Base-by-base conservation (phyloP, 2,329 filamentous ascomycete genomes). In the Calycina herbarum region DNA sequence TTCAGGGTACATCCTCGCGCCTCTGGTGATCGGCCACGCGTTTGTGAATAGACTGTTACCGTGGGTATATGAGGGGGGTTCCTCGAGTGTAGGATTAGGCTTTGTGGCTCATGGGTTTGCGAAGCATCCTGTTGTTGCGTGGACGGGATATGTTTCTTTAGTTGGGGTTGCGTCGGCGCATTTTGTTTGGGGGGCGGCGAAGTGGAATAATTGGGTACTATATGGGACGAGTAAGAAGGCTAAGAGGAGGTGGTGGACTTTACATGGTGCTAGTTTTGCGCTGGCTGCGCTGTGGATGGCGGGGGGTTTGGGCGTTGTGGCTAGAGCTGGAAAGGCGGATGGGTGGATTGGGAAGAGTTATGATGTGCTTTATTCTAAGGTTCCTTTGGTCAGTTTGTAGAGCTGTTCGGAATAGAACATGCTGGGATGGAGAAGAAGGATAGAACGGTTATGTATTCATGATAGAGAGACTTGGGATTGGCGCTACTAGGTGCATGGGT, bases 31-130 rank as follows among this genome's bases (percentile, higher is more conserved):
- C 0, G 86, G 86, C 5, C 94, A 98, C 77, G 84, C 89, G 2
- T 85, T 88, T 68, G 82, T 93, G 65, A 96, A 96, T 76, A 86
- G 94, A 40, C 78, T 87, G 2, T 81, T 96, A 31, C 94, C 95
- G 1, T 78, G 94, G 40, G 81, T 86, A 33, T 85, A 93, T 57
- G 91, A 96, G 63, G 94, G 94, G 6, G 93, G 94, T 66, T 93
- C 89, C 73, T 91, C 92, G n/a, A 89, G 94, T 63, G 89, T 97
- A 51, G 91, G 92, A 0, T 81, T 98, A 13, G 89, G 87, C 13
- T 98, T 91, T 76, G 89, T 97, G 7, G 87, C 89, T 13, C 94
- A 98, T 78, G 92, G 92, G 2, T 95, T 97, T 74, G 88, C 90
- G 35, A 84, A 86, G 15, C 89, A 92, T 73, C 88, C 89, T 0